These are phyloP conservation scores for Lipomyces orientalis DNA, from an alignment of 805 yeast genomes.

Conservation along the genomic window DNA sequence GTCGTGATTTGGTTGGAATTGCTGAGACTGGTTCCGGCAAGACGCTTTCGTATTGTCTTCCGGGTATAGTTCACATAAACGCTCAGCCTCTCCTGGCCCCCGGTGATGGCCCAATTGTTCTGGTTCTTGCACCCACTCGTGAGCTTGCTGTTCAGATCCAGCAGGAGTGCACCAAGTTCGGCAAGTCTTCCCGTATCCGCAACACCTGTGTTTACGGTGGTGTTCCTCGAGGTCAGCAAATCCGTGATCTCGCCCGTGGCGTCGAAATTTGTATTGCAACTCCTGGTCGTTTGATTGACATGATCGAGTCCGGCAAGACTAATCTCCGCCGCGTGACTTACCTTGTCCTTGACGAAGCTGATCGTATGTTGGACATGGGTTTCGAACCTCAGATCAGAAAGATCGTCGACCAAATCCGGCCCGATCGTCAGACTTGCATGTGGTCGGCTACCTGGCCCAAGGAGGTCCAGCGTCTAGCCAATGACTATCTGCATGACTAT, in stretches of 20 bases:
- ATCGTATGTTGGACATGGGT: constrained; percentile 99
- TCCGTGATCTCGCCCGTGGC: constrained; percentile 94
- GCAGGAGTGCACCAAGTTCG: constrained; percentile 93
- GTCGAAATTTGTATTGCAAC: constrained; percentile 96
- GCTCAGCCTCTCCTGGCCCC: constrained; percentile 93
- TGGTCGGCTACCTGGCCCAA: constrained; percentile 99
- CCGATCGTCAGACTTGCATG: constrained; percentile 98
- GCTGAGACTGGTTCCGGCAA: constrained; percentile 99
- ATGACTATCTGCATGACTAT: constrained; percentile 88
- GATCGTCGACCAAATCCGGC: constrained; percentile 93
- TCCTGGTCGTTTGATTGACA: constrained; percentile 98
- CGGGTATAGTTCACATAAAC: constrained; percentile 90
- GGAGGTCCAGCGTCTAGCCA: constrained; percentile 91
- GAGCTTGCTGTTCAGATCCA: constrained; percentile 98
- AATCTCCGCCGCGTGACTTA: constrained; percentile 95
- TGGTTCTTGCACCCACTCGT: constrained; percentile 97
- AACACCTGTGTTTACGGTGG: constrained; percentile 91
- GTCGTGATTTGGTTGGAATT: constrained; percentile 99
- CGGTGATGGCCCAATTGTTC: constrained; percentile 97
- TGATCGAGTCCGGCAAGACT: constrained; percentile 94
- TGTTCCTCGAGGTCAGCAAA: constrained; percentile 97
- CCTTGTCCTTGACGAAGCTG: constrained; percentile 98
- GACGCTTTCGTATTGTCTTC: constrained; percentile 95
- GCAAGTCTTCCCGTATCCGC: constrained; percentile 88
- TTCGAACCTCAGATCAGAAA: constrained; percentile 99